Evolutionary conservation across 495 filamentous ascomycete species (phyloP), one percentile per base, ranked within the genome.

Genomic region (Neohortaea acidophila): DNA sequence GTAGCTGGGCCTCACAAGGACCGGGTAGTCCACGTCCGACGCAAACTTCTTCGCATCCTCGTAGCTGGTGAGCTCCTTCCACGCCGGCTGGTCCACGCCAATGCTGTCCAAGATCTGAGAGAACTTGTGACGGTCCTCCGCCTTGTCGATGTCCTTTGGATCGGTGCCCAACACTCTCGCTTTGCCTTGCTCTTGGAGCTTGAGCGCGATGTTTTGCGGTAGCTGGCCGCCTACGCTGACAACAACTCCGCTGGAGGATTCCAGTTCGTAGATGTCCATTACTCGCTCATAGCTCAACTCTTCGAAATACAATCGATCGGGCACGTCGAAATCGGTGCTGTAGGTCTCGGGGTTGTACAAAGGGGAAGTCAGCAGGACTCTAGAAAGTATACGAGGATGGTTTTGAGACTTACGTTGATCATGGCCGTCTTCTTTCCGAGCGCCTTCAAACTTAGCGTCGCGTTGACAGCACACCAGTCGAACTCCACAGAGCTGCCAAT

Each of bases 341-440:
- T 75, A 79, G 3, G 86, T 94, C 59, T 94, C 86, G 0, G 85
- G 85, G 58, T 91, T 89, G 58, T 78, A 86, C 31, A 39, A 40
- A 28, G 20, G 6, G 10, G 21, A 18, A 12, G 39, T 44, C 21
- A 38, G 22, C 24, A 37, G n/a, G n/a, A n/a, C n/a, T n/a, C n/a
- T n/a, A n/a, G n/a, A n/a, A n/a, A n/a, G n/a, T n/a, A n/a, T n/a
- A 7, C n/a, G n/a, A n/a, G n/a, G n/a, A 41, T 3, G 23, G 24
- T 3, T 33, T 31, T 18, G 29, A 7, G 38, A 56, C 48, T 55
- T 44, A 49, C 45, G 57, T 96, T 97, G 59, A 97, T 92, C 84
- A 97, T 92, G 39, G 92, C 79, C 14, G 87, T 97, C 72, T 94
- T 93, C 70, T 93, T 83, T 49, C 84, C 87, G 75, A 94, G 86